Evolutionary conservation across 1,284 basidiomycete species (phyloP).

Genomic region (Sphaerobolus stellatus): DNA sequence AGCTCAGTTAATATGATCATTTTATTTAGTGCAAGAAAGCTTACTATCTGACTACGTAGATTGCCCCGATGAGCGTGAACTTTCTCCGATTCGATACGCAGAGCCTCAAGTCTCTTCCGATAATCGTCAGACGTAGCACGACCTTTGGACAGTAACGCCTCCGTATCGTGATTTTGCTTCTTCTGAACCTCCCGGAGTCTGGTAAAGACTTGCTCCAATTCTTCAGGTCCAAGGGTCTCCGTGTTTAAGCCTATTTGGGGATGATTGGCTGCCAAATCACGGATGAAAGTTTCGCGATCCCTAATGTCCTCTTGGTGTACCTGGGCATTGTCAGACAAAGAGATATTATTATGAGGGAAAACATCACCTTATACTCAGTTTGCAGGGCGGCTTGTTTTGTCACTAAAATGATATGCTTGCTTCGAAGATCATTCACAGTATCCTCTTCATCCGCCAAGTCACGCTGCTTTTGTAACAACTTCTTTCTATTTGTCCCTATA

Average conservation of each 20-base stretch:
- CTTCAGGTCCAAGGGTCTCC: conserved; percentile 50
- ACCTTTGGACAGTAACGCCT: conserved; percentile 62
- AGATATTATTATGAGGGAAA: conserved; percentile 2
- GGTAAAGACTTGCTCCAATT: conserved; percentile 61
- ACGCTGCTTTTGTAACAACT: conserved; percentile 46
- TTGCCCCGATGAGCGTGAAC: conserved; percentile 52
- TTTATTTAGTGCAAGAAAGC: conserved; percentile 19
- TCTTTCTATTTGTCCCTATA: conserved; percentile 53
- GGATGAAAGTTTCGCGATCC: conserved; percentile 75
- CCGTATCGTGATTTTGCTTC: conserved; percentile 54
- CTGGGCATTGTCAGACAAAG: too few relatives aligned
- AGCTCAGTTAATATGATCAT: background rate
- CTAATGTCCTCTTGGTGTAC: conserved; percentile 72
- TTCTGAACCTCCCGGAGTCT: conserved; percentile 59
- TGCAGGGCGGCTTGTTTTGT: conserved; percentile 60
- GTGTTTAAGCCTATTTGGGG: conserved; percentile 72
- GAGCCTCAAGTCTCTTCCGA: conserved; percentile 49
- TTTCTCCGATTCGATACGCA: conserved; percentile 54
- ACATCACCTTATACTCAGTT: conserved; percentile 61
- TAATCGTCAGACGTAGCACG: conserved; percentile 57
- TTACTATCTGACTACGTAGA: conserved; percentile 63
- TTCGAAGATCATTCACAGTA: conserved; percentile 51
- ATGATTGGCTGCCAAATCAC: conserved; percentile 70
- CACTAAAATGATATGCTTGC: conserved; percentile 55
- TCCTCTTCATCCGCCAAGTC: conserved; percentile 64